phyloP scores from a whole-genome alignment of 2,329 filamentous ascomycete genomes.

The Xylariaceae sp. region DNA sequence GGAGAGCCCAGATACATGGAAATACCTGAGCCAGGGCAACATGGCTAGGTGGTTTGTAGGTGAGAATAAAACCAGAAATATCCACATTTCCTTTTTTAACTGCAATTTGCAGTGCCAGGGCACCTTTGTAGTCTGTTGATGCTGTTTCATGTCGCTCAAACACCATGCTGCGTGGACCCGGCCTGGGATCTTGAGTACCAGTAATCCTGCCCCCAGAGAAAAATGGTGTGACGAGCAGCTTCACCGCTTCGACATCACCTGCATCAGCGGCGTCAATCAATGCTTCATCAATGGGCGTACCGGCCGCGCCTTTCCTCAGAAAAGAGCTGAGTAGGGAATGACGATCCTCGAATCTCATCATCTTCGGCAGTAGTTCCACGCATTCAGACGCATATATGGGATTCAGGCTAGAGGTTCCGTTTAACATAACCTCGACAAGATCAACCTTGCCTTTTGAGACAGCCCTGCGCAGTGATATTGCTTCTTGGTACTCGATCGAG shows the following conservation, averaged over 20 bases:
- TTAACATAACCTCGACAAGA: slow-evolving; percentile 55
- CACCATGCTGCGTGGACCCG: slow-evolving; percentile 40
- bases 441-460: slow-evolving; percentile 53
- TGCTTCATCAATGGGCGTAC: slow-evolving; percentile 53
- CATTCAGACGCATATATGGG: slow-evolving; percentile 56
- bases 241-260: slow-evolving; percentile 54
- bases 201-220: slow-evolving; percentile 48
- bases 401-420: slow-evolving; percentile 50
- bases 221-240: slow-evolving; percentile 56
- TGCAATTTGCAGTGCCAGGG: slow-evolving; percentile 57
- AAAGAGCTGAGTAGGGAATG: slow-evolving; percentile 52
- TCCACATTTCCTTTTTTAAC: slow-evolving; percentile 51
- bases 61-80: slow-evolving; percentile 54
- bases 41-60: slow-evolving; percentile 50
- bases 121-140: slow-evolving; percentile 58
- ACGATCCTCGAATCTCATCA: slow-evolving; percentile 52
- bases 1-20: slow-evolving; percentile 52
- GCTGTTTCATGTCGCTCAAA: slow-evolving; percentile 55
- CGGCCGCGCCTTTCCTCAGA: slow-evolving; percentile 57
- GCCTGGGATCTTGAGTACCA: slow-evolving; percentile 36
- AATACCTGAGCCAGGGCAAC: slow-evolving; percentile 57
- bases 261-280: slow-evolving; percentile 56
- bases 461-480: slow-evolving; percentile 54
- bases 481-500: slow-evolving; percentile 60
- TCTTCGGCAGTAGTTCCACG: slow-evolving; percentile 54